A percentile compares a stretch with the other conserved stretches of the same genome.
phyloP scores from a whole-genome alignment of 805 yeast species.

The Kazachstania kunashirensis region DNA sequence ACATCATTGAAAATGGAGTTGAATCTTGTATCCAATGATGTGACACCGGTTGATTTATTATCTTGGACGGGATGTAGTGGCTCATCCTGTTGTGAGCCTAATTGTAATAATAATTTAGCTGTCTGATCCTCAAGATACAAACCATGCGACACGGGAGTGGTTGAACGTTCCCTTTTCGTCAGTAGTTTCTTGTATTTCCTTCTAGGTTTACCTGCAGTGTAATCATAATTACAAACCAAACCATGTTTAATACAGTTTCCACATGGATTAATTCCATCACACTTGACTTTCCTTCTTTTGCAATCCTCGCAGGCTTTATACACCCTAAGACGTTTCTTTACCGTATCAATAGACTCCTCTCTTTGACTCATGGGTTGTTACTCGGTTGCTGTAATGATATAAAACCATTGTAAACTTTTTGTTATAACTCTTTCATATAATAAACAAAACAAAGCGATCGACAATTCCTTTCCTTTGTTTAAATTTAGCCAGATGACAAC shows the following conservation, averaged over 20 bases:
- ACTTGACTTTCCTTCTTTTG: constrained; percentile 20
- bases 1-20: background rate
- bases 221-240: constrained; percentile 11
- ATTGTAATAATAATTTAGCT: constrained; percentile 3
- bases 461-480: too few species aligned
- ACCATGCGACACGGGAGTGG: background rate
- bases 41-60: too few species aligned
- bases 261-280: constrained; percentile 20
- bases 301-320: constrained; percentile 19
- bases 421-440: too few species aligned
- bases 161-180: background rate
- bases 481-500: too few species aligned
- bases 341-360: too few species aligned
- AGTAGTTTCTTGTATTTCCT: constrained; percentile 2
- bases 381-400: too few species aligned
- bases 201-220: background rate
- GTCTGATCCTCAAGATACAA: constrained; percentile 4
- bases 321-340: constrained; percentile 9
- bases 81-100: background rate
- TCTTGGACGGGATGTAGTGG: background rate
- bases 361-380: too few species aligned
- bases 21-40: background rate
- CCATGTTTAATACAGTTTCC: constrained; percentile 11
- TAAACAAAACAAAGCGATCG: too few species aligned
- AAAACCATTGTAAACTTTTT: too few species aligned